phyloP scores from a whole-genome alignment of 441 rosid genomes.

The Theobroma grandiflorum region DNA sequence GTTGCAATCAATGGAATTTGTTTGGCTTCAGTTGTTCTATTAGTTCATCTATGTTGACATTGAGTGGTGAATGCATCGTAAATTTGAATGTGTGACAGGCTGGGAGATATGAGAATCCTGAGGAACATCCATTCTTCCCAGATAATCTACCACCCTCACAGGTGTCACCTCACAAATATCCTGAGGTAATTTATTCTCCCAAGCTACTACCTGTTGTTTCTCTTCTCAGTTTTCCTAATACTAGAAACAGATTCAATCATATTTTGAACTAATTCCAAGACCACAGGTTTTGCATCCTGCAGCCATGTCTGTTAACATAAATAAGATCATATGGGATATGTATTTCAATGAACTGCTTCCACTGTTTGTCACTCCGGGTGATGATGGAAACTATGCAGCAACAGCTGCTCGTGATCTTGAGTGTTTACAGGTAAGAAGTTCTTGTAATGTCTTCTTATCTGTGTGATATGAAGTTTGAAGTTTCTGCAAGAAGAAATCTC shows the following conservation, averaged over 20 bases:
- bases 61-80: conserved; percentile 13
- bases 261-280: conserved; percentile 21
- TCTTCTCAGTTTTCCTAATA: background rate
- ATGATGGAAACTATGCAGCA: conserved; percentile 79
- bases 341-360: conserved; percentile 78
- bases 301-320: conserved; percentile 67
- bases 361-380: conserved; percentile 64
- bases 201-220: background rate
- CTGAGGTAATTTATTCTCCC: conserved; percentile 50
- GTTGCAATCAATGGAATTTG: background rate
- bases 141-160: conserved; percentile 53
- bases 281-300: conserved; percentile 66
- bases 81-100: conserved; percentile 45
- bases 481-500: background rate
- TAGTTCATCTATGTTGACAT: conserved; percentile 4
- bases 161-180: conserved; percentile 47
- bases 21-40: background rate
- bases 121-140: conserved; percentile 87
- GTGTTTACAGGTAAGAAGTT: conserved; percentile 68
- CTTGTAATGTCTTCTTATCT: background rate
- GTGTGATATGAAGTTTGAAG: conserved; percentile 2
- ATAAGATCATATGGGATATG: conserved; percentile 67
- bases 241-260: background rate
- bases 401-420: conserved; percentile 73
- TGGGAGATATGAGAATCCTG: conserved; percentile 80